Conservation (phyloP, 202 grass and related monocot genomes). For the Musa balbisiana region DNA sequence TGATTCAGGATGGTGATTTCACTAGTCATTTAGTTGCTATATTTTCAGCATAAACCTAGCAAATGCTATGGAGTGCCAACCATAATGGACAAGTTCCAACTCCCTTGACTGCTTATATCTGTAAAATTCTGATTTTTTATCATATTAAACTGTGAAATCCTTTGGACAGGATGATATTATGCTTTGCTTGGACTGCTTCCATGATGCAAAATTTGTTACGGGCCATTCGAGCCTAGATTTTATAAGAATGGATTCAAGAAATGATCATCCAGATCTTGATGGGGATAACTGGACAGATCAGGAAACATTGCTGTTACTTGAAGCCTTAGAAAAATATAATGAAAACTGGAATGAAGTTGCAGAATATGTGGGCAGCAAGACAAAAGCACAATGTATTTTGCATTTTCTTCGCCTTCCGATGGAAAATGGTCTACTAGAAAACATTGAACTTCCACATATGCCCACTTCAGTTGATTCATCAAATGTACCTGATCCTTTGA, state of each 20-base stretch:
- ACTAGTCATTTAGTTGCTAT: background rate
- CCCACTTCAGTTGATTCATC: background rate
- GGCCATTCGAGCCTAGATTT: slow-evolving; percentile 85
- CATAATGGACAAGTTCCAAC: background rate
- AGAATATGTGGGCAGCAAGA: slow-evolving; percentile 69
- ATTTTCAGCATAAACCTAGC: background rate
- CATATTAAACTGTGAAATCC: slow-evolving; percentile 12
- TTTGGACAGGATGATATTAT: slow-evolving; percentile 59
- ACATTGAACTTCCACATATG: slow-evolving; percentile 51
- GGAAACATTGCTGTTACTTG: slow-evolving; percentile 80
- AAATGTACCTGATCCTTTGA: slow-evolving; percentile 26
- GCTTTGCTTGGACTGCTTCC: slow-evolving; percentile 75
- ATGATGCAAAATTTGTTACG: slow-evolving; percentile 68
- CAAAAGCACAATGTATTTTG: slow-evolving; percentile 90
- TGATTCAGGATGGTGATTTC: background rate
- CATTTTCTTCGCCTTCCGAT: slow-evolving; percentile 85
- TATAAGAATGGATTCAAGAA: slow-evolving; percentile 46
- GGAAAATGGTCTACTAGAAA: slow-evolving; percentile 65
- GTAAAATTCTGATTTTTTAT: background rate
- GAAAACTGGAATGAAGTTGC: slow-evolving; percentile 83
- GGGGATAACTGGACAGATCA: slow-evolving; percentile 73
- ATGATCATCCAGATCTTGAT: slow-evolving; percentile 44
- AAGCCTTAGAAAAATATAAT: slow-evolving; percentile 76
- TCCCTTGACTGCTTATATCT: background rate
- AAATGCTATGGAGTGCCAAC: background rate